These are phyloP conservation scores for Ceratocystis eucalypticola DNA, from an alignment of 2,329 filamentous ascomycete genomes.

Conservation along the genomic window DNA sequence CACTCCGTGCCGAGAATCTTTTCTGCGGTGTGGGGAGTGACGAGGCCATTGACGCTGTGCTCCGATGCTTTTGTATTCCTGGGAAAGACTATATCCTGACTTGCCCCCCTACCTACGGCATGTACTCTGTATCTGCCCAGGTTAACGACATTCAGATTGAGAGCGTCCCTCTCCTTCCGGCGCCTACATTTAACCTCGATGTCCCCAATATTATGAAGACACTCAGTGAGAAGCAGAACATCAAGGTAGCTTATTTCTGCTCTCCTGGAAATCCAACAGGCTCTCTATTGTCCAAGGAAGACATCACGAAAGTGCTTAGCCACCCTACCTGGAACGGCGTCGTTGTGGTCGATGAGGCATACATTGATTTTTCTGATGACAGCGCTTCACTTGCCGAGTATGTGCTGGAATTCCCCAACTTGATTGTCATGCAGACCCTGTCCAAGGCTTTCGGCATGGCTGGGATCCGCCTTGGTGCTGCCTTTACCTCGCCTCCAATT, in stretches of 20 bases:
- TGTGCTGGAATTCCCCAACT: slow-evolving; percentile 83
- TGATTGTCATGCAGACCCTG: slow-evolving; percentile 97
- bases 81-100: slow-evolving; percentile 81
- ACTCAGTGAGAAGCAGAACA: slow-evolving; percentile 44
- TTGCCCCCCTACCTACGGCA: slow-evolving; percentile 94
- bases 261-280: slow-evolving; percentile 92
- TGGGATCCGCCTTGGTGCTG: slow-evolving; percentile 77
- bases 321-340: slow-evolving; percentile 93
- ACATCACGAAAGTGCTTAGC: slow-evolving; percentile 59
- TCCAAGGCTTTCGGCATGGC: slow-evolving; percentile 95
- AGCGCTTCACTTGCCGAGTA: slow-evolving; percentile 76
- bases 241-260: slow-evolving; percentile 88
- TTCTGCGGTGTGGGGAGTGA: slow-evolving; percentile 95
- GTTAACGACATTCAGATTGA: slow-evolving; percentile 84
- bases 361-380: slow-evolving; percentile 75
- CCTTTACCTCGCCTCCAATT: slow-evolving; percentile 63
- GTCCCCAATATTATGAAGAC: slow-evolving; percentile 51
- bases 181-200: slow-evolving; percentile 62
- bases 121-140: slow-evolving; percentile 90
- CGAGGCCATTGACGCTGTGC: slow-evolving; percentile 87
- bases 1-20: slow-evolving; percentile 65
- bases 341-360: slow-evolving; percentile 87
- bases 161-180: slow-evolving; percentile 65
- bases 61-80: slow-evolving; percentile 85
- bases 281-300: slow-evolving; percentile 58